Evolutionary conservation across 2,329 filamentous ascomycete species (phyloP), one percentile per base, ranked within the genome.

Genomic region (Paradendryphiella salina): DNA sequence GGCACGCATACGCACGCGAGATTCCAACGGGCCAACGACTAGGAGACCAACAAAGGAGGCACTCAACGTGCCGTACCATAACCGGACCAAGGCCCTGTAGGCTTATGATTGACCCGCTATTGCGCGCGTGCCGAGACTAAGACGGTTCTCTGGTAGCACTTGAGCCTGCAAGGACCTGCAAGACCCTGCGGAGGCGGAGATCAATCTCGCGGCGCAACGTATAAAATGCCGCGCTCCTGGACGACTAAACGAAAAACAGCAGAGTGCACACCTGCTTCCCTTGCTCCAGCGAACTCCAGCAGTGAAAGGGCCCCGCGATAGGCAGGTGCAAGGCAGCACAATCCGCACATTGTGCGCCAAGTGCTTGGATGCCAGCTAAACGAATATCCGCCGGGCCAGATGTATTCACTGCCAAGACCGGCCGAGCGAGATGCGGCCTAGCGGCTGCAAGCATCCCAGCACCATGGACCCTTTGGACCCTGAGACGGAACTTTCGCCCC

Each of bases 381-480:
- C 36, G 23, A 26, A 39, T 21, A 23, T 9, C 14, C 34, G 26
- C 23, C 26, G 43, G 23, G 18, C 36, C 15, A 46, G 31, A 17
- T 29, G 42, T 17, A 45, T 31, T 37, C 21, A 34, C 23, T n/a
- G 18, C 14, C 28, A 28, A 46, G 43, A 13, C n/a, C 26, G 28
- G 23, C 13, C 26, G 28, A 9, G 10, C 49, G 32, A 15, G 37
- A 48, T 26, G 9, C 14, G 7, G 37, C 14, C 32, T 42, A 48
- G 44, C 33, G 13, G 2, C 29, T 17, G 17, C 28, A 34, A 40
- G 9, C 15, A 37, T n/a, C 18, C 46, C 35, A 31, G 39, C 11
- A 20, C n/a, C 20, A 5, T 37, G 42, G 33, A 31, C 42, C 42
- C 48, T 11, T 39, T 52, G 43, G 49, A 52, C 49, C 49, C 49